Evolutionary conservation across 805 yeast genomes (phyloP).

Genomic region (Candida chilensis): DNA sequence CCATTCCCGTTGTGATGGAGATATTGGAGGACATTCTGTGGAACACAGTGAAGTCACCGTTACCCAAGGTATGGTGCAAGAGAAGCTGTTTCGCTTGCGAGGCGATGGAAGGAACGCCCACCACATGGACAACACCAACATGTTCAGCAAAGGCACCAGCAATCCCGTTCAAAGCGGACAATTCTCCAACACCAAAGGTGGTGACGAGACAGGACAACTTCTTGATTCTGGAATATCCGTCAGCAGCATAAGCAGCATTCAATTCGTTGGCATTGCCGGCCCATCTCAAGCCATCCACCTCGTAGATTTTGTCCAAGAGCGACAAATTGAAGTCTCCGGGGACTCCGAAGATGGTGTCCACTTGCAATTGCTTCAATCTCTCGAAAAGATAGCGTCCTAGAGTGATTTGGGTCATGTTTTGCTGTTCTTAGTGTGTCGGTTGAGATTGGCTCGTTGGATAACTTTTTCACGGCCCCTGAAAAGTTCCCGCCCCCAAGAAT

Average conservation of each 20-base stretch:
- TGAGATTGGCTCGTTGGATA: too few species aligned
- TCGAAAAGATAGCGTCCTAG: conserved; percentile 22
- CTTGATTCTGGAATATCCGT: conserved; percentile 15
- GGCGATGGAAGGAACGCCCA: conserved; percentile 21
- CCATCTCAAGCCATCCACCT: conserved; percentile 19
- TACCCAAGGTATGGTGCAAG: conserved; percentile 32
- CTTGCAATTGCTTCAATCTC: conserved; percentile 19
- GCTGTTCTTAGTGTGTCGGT: too few species aligned
- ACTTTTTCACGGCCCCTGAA: too few species aligned
- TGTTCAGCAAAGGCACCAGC: conserved; percentile 26
- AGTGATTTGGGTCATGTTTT: conserved; percentile 4
- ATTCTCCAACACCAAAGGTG: conserved; percentile 26
- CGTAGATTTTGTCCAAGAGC: conserved; percentile 21
- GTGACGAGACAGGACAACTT: conserved; percentile 20
- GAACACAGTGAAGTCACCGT: conserved; percentile 30
- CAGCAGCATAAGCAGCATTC: conserved; percentile 17
- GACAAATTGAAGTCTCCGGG: conserved; percentile 27
- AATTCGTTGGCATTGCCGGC: conserved; percentile 25
- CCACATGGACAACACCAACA: conserved; percentile 23
- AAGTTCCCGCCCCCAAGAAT: too few species aligned
- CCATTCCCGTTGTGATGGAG: conserved; percentile 18
- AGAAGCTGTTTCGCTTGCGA: conserved; percentile 26
- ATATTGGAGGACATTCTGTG: conserved; percentile 23
- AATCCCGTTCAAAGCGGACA: conserved; percentile 22
- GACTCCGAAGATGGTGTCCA: conserved; percentile 20